These are phyloP conservation scores for Suillus weaverae DNA, from an alignment of 768 basidiomycete species.

Conservation along the genomic window DNA sequence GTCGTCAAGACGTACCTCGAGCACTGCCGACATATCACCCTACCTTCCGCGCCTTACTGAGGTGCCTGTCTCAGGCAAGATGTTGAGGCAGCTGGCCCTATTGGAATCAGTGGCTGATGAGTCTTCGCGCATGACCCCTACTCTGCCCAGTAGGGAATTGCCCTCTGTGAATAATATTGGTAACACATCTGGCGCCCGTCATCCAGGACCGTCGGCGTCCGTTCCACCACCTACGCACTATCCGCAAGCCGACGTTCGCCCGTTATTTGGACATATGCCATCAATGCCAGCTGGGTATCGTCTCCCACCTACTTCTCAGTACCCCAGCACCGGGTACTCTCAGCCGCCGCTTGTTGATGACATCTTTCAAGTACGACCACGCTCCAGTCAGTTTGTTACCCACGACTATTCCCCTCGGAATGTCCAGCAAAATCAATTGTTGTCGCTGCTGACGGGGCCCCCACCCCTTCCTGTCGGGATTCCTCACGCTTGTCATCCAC, in stretches of 20 bases:
- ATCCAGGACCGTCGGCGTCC: slow-evolving; percentile 26
- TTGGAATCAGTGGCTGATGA: slow-evolving; percentile 73
- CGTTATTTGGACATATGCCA: slow-evolving; percentile 37
- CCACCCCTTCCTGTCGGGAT: slow-evolving; percentile 8
- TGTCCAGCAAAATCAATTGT: slow-evolving; percentile 19
- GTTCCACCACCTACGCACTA: slow-evolving; percentile 27
- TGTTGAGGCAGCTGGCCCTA: slow-evolving; percentile 67
- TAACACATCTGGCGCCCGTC: slow-evolving; percentile 6
- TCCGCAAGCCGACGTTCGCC: slow-evolving; percentile 22
- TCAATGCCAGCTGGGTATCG: slow-evolving; percentile 10
- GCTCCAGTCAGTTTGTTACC: slow-evolving; percentile 44
- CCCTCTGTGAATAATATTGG: slow-evolving; percentile 11
- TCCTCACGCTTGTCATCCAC: slow-evolving; percentile 16
- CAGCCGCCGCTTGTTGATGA: slow-evolving; percentile 6
- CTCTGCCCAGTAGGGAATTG: slow-evolving; percentile 28
- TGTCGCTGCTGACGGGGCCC: slow-evolving; percentile 13
- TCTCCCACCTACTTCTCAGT: slow-evolving; percentile 11
- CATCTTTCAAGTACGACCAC: slow-evolving; percentile 47
- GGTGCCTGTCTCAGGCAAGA: slow-evolving; percentile 58
- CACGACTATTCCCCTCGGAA: slow-evolving; percentile 27
- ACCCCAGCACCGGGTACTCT: slow-evolving; percentile 6
- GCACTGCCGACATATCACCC: slow-evolving; percentile 67
- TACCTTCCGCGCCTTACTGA: slow-evolving; percentile 59
- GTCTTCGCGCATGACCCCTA: slow-evolving; percentile 62
- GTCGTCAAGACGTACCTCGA: slow-evolving; percentile 40